Base-by-base conservation (phyloP, 805 yeast genomes). In the Candida glaebosa region DNA sequence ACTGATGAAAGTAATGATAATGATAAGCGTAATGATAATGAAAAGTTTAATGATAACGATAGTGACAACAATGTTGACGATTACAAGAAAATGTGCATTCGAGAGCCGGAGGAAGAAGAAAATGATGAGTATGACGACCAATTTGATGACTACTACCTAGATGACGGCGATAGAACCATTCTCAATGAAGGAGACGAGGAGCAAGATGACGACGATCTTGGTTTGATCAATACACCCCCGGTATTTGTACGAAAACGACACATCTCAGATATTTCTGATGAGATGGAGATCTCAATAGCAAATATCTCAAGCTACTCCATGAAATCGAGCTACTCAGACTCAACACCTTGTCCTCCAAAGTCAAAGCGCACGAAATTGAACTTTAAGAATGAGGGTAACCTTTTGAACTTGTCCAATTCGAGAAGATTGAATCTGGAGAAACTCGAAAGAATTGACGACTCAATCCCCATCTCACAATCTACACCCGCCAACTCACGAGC, bases 321-420 rank as follows among this genome's bases (percentile, higher is more conserved):
- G 25, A 60, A 66, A 43, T 60, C 62, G 34, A 57, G 65, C 18
- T 56, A 53, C n/a, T 60, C 67, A 14, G 71, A 69, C 50, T 64
- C 71, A 8, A 69, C 75, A 3, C 75, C 75, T 8, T 69, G 75
- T 43, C 75, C 75, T 2, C 48, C 57, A 2, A 68, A 67, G 34
- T 70, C 73, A 5, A 46, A 50, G 34, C 51, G 71, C n/a, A 69
- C 67, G 51, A 60, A 54, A 40, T 44, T 64, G 28, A 59, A 57
- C 45, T 56, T 60, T 37, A 62, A 60, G 41, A 49, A 52, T 2
- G 41, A 42, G 4, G 9, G 39, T 7, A 56, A 60, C 6, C 58
- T 62, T 3, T 50, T 59, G n/a, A 49, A 47, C 30, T 26, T 30
- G 35, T 70, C 73, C 4, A 45, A 48, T 32, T 50, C 70, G n/a